phyloP scores from a whole-genome alignment of 306 rosid species.

The Abrus precatorius region DNA sequence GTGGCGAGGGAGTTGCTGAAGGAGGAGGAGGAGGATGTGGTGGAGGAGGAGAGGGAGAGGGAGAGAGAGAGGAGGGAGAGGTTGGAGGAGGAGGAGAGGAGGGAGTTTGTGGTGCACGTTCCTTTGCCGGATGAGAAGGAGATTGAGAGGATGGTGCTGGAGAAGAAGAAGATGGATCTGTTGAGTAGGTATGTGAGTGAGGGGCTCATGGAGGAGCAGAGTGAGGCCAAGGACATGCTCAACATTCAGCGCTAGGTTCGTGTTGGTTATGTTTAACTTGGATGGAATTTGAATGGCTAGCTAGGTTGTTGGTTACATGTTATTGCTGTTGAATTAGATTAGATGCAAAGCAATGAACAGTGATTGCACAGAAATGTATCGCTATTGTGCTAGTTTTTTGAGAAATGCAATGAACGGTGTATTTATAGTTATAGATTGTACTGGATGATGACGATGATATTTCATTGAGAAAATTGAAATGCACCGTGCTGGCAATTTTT shows the following conservation, averaged over 20 bases:
- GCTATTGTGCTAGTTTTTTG: not conserved
- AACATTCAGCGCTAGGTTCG: slow-evolving; percentile 64
- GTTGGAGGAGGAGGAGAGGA: slow-evolving; percentile 59
- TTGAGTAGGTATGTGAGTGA: slow-evolving; percentile 78
- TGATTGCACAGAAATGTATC: not conserved
- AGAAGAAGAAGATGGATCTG: slow-evolving; percentile 92
- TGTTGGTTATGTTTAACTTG: not conserved
- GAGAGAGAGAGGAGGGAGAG: slow-evolving; percentile 58
- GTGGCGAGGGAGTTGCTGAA: slow-evolving; percentile 66
- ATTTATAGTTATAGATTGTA: not conserved
- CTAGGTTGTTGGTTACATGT: slow-evolving; percentile 4
- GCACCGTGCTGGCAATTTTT: slow-evolving; percentile 1
- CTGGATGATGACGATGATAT: slow-evolving; percentile 6
- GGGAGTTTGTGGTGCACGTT: slow-evolving; percentile 87
- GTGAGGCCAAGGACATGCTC: slow-evolving; percentile 77
- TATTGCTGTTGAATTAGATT: slow-evolving; percentile 29
- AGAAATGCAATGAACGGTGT: not conserved
- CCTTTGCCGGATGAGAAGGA: slow-evolving; percentile 91
- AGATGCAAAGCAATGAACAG: not conserved
- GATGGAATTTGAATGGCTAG: not conserved
- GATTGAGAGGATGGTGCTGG: slow-evolving; percentile 91
- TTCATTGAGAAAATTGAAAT: slow-evolving; percentile 18
- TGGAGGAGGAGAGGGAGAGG: slow-evolving; percentile 70
- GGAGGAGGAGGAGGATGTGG: slow-evolving; percentile 92
- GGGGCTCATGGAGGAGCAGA: slow-evolving; percentile 81